Conservation (phyloP, 306 rosid species). For the Ammopiptanthus mongolicus region DNA sequence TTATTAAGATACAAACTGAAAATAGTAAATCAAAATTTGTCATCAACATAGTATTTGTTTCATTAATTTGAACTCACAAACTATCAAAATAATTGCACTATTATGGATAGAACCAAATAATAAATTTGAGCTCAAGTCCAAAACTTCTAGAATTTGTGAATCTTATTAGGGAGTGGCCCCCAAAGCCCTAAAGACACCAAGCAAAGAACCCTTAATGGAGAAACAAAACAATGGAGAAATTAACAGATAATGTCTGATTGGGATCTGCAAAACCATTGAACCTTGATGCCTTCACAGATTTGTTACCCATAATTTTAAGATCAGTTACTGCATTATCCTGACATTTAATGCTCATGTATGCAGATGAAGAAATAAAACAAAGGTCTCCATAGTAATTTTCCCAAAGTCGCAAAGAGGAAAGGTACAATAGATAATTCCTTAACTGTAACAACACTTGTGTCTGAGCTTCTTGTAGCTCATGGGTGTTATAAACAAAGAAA, state of each 20-base stretch:
- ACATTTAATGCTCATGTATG: conserved; percentile 50
- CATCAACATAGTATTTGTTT: no score
- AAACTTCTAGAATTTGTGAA: no score
- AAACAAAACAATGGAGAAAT: conserved; percentile 66
- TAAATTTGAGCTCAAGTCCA: no score
- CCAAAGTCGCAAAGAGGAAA: conserved; percentile 49
- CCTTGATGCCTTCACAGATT: conserved; percentile 25
- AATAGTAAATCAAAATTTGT: no score
- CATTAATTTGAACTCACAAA: no score
- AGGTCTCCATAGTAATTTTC: conserved; percentile 45
- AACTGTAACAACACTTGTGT: conserved; percentile 53
- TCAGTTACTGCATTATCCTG: conserved; percentile 53
- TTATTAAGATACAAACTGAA: no score
- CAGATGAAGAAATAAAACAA: conserved; percentile 50
- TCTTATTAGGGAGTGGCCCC: no score
- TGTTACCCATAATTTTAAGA: conserved; percentile 77
- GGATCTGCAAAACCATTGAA: conserved; percentile 66
- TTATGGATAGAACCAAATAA: neutral
- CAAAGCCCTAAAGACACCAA: no score
- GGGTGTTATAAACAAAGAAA: conserved; percentile 43
- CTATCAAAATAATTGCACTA: no score
- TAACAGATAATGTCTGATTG: conserved; percentile 57
- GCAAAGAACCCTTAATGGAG: no score
- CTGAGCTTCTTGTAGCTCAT: conserved; percentile 57
- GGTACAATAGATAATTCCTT: conserved; percentile 68